Conservation (phyloP, 1,284 basidiomycete genomes). For the Ceratobasidium sp. region DNA sequence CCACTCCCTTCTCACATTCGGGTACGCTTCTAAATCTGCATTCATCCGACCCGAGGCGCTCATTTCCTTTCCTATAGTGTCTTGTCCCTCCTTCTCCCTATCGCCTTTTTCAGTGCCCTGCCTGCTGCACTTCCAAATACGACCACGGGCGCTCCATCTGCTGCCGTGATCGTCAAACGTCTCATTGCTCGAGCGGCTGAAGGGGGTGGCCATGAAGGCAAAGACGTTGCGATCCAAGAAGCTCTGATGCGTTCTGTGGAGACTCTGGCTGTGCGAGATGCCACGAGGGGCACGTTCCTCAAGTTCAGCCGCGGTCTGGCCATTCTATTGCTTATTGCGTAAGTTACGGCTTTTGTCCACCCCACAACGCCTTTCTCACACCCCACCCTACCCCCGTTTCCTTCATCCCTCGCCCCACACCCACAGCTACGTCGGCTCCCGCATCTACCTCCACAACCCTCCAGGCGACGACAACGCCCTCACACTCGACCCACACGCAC, state of each 20-base stretch:
- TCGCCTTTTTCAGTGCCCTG: conserved; percentile 71
- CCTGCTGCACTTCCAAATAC: conserved; percentile 46
- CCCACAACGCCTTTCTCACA: conserved; percentile 24
- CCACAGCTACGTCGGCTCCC: conserved; percentile 70
- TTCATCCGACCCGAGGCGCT: background rate
- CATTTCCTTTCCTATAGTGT: conserved; percentile 60
- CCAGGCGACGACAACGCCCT: conserved; percentile 69
- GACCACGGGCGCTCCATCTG: conserved; percentile 22
- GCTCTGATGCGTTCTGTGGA: conserved; percentile 30
- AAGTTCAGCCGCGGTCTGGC: conserved; percentile 72
- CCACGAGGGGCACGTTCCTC: conserved; percentile 63
- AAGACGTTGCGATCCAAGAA: conserved; percentile 29
- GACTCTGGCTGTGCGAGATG: conserved; percentile 57
- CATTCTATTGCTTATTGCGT: conserved; percentile 71
- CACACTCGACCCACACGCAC: conserved; percentile 60
- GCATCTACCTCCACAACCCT: conserved; percentile 75
- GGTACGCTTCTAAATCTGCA: conserved; percentile 58
- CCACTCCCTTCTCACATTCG: conserved; percentile 71
- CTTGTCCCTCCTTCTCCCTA: conserved; percentile 70
- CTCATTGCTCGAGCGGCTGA: conserved; percentile 37
- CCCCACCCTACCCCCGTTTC: too few relatives aligned
- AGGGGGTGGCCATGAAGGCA: background rate
- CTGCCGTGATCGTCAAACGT: conserved; percentile 9
- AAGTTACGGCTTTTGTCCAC: conserved; percentile 52
- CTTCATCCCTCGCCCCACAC: too few relatives aligned